Conservation (phyloP, 495 filamentous ascomycete genomes). For the Xanthoparmelia taractica region DNA sequence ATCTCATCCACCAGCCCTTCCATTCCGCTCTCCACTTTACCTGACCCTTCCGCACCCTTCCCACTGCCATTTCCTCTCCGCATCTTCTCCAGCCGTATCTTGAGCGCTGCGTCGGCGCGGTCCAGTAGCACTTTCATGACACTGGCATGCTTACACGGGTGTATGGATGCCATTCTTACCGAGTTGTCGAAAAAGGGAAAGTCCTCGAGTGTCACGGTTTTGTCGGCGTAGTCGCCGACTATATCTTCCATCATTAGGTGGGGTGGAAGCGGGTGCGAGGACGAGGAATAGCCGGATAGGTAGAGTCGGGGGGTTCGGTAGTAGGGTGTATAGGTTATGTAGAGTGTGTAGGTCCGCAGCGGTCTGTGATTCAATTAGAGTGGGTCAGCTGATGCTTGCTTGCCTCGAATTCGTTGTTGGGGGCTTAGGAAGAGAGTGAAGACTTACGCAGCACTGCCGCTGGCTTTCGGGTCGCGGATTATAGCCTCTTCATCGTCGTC, state of each 20-base stretch:
- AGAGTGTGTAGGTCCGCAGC: slow-evolving; percentile 87
- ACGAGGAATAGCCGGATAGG: slow-evolving; percentile 79
- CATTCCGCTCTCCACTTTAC: slow-evolving; percentile 51
- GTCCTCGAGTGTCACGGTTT: slow-evolving; percentile 96
- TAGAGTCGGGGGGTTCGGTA: slow-evolving; percentile 96
- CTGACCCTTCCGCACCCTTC: slow-evolving; percentile 47
- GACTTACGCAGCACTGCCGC: slow-evolving; percentile 61
- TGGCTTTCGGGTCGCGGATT: slow-evolving; percentile 63
- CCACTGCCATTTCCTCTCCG: slow-evolving; percentile 40
- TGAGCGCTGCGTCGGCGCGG: slow-evolving; percentile 85
- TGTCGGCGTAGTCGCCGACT: slow-evolving; percentile 98
- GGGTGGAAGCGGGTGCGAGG: slow-evolving; percentile 76
- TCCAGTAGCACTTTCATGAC: slow-evolving; percentile 98
- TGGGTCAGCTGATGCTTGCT: slow-evolving; percentile 8
- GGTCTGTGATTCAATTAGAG: slow-evolving; percentile 45
- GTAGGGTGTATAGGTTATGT: slow-evolving; percentile 95
- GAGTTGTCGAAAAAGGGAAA: slow-evolving; percentile 80
- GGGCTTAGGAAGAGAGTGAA: slow-evolving; percentile 5
- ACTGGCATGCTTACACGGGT: slow-evolving; percentile 86
- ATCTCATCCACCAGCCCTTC: slow-evolving; percentile 60
- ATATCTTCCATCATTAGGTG: slow-evolving; percentile 98
- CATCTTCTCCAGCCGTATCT: slow-evolving; percentile 76
- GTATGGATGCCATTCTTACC: slow-evolving; percentile 92
- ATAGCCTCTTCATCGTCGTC: slow-evolving; percentile 97
- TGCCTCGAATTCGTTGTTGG: neutral